A percentile compares a stretch with the other conserved stretches of the same genome.
phyloP scores from a whole-genome alignment of 495 filamentous ascomycete species.

The Talaromyces nanjingensis region DNA sequence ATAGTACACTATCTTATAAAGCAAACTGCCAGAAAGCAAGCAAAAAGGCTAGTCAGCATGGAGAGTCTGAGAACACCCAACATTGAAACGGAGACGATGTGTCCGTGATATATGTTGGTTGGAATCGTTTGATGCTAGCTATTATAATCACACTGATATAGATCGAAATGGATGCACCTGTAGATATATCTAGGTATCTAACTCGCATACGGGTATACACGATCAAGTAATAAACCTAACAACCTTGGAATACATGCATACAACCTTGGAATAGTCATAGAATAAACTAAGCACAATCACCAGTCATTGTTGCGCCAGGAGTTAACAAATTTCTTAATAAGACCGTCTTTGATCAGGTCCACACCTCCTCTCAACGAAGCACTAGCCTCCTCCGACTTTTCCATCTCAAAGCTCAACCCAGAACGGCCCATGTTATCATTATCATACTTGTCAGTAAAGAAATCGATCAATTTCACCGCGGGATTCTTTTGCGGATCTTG shows the following conservation, averaged over 20 bases:
- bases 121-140: no score
- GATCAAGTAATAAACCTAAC: background rate
- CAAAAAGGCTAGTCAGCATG: no score
- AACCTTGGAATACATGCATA: background rate
- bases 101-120: no score
- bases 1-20: background rate
- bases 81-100: no score
- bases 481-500: constrained; percentile 32
- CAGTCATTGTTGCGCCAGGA: background rate
- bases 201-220: background rate
- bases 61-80: no score
- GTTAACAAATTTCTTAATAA: background rate
- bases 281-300: background rate
- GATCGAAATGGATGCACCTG: no score
- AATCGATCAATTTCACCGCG: constrained; percentile 39
- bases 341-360: background rate
- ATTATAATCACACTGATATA: no score
- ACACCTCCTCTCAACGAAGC: background rate
- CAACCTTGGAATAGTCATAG: background rate
- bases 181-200: no score
- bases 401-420: background rate
- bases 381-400: background rate
- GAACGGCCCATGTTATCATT: constrained; percentile 18
- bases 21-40: background rate
- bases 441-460: constrained; percentile 37